Base-by-base conservation (phyloP, 2,329 filamentous ascomycete species). In the Ophiostoma angusticollis region DNA sequence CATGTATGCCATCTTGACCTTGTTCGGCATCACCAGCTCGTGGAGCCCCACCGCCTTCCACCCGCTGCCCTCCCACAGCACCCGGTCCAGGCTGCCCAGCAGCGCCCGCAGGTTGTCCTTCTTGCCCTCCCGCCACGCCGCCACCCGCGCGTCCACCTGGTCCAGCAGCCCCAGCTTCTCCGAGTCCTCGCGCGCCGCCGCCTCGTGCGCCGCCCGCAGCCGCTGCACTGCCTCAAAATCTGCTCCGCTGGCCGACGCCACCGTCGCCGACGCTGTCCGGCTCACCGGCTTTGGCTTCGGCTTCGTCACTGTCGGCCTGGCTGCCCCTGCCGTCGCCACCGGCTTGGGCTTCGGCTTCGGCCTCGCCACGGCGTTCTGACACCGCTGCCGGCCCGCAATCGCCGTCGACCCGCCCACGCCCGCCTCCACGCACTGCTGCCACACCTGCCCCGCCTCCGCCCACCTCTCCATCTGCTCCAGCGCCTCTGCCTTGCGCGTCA, bases 1-100 rank as follows among this genome's bases (percentile, higher is more conserved):
- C 91, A 98, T 96, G 57, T 98, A 98, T 44, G 83, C 70, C 47
- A 98, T 80, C 73, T 98, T 98, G 58, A 96, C 91, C 68, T 89
- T 94, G 50, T 84, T 86, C 24, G 86, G 78, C 70, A 94, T 73
- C 37, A 98, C 81, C 50, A 98, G 60, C 63, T 98, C 91, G 47
- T 87, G 80, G 75, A 98, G 76, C 23, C 85, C 86, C 41, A 96
- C 80, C 65, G 93, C 94, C 66, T 94, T 95, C 91, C 91, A 98
- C 4, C 85, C 86, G 46, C 85, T 84, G 30, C 79, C 80, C 47
- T 84, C 78, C 91, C 91, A 98, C 21, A 98, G 68, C 21, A 98
- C 86, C 28, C 70, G 73, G 53, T 98, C 89, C 50, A 98, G 58
- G 52, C 85, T 93, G 3, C 81, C 83, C 27, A 98, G 62, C 35